A percentile compares a stretch with the other conserved stretches of the same genome.
Conservation (phyloP, 2,329 filamentous ascomycete species). For the Sporothrix globosa region DNA sequence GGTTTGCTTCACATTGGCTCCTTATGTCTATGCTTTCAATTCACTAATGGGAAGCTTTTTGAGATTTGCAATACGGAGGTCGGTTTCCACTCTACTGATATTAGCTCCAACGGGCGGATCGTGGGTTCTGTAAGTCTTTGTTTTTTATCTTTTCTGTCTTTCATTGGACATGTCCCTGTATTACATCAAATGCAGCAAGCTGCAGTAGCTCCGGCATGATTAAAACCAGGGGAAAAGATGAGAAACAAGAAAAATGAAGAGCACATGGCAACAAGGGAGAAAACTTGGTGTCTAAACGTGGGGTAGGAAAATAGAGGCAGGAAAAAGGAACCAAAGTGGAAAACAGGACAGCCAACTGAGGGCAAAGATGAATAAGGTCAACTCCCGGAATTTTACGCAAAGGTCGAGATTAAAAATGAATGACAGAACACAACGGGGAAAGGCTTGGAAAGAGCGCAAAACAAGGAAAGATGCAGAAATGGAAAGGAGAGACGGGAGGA, state of each 20-base stretch:
- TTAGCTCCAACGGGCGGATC: not conserved
- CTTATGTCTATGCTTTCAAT: not conserved
- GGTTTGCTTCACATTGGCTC: not conserved
- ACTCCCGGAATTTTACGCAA: not conserved
- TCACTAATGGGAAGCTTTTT: too few relatives aligned
- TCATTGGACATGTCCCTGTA: not conserved
- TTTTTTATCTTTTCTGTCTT: not conserved
- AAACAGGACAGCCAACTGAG: not conserved
- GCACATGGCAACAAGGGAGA: not conserved
- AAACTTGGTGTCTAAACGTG: not conserved
- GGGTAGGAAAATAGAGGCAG: not conserved
- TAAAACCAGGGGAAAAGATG: not conserved
- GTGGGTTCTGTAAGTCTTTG: constrained; percentile 1
- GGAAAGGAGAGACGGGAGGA: not conserved
- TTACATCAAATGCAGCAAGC: constrained; percentile 1
- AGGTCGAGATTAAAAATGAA: too few relatives aligned
- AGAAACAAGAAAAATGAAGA: too few relatives aligned
- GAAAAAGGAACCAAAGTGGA: not conserved
- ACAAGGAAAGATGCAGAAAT: not conserved
- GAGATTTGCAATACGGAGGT: too few relatives aligned
- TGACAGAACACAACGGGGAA: not conserved
- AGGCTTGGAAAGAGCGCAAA: not conserved
- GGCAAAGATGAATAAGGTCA: not conserved
- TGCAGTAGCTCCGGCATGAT: constrained; percentile 18
- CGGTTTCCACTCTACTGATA: not conserved